These are phyloP conservation scores for Candida coleopterorum DNA, from an alignment of 805 yeast genomes.

Conservation along the genomic window DNA sequence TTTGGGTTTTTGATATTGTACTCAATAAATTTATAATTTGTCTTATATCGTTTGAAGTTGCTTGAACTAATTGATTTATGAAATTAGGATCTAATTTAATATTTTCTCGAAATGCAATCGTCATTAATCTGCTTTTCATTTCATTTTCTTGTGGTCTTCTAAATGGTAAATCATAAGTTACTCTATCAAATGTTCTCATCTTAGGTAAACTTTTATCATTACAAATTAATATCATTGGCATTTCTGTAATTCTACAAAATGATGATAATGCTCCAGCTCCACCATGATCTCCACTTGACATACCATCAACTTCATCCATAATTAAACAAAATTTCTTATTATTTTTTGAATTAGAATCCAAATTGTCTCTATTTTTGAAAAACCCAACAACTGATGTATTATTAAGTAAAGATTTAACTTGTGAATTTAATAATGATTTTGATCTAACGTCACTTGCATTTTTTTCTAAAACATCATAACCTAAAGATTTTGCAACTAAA, in stretches of 20 bases:
- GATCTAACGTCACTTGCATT: conserved; percentile 90
- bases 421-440: conserved; percentile 65
- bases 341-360: conserved; percentile 23
- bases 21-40: conserved; percentile 89
- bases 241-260: conserved; percentile 76
- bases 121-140: conserved; percentile 78
- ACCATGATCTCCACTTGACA: conserved; percentile 98
- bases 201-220: conserved; percentile 90
- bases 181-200: conserved; percentile 92
- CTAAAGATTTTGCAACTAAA: conserved; percentile 61
- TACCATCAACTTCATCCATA: conserved; percentile 99
- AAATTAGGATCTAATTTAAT: conserved; percentile 74
- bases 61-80: conserved; percentile 76
- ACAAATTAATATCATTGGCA: conserved; percentile 90
- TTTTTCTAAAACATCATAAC: conserved; percentile 70
- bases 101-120: conserved; percentile 84
- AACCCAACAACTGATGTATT: conserved; percentile 83
- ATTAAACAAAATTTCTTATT: conserved; percentile 71
- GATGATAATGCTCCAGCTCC: conserved; percentile 94
- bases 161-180: conserved; percentile 74
- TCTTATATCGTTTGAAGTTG: conserved; percentile 87
- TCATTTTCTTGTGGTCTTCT: conserved; percentile 83
- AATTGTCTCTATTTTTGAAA: conserved; percentile 42
- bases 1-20: conserved; percentile 73
- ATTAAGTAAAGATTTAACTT: conserved; percentile 64